Conservation (phyloP, 169 alveolate genomes). For the Perkinsus chesapeaki region DNA sequence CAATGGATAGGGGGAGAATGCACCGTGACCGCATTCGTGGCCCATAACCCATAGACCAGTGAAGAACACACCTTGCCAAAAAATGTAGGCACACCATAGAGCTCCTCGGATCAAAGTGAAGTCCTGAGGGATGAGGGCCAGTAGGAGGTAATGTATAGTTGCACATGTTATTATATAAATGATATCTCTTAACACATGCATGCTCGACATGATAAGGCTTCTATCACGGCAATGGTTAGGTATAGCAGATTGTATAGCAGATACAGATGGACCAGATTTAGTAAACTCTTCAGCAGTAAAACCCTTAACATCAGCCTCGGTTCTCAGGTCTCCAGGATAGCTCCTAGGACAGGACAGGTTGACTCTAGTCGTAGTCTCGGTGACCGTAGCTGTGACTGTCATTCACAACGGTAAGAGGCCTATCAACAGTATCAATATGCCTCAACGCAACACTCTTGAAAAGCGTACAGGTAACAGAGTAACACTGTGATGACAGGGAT, state of each 20-base stretch:
- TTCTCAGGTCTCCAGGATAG: too few species aligned
- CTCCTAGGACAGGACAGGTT: too few species aligned
- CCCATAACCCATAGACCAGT: constrained; percentile 55
- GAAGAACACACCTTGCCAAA: not conserved
- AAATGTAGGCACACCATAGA: not conserved
- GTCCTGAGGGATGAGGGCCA: not conserved
- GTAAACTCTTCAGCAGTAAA: not conserved
- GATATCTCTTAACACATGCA: not conserved
- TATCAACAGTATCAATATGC: too few species aligned
- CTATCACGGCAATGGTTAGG: not conserved
- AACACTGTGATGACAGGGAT: not conserved
- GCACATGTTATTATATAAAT: not conserved
- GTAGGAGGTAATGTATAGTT: not conserved
- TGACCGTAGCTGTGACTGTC: too few species aligned
- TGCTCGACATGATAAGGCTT: not conserved
- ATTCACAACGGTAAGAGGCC: too few species aligned
- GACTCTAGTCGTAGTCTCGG: too few species aligned
- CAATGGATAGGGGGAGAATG: constrained; percentile 34
- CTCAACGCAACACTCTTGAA: not conserved
- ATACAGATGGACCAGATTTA: not conserved
- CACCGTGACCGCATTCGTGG: constrained; percentile 53
- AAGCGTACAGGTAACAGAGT: not conserved
- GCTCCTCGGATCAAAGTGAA: not conserved
- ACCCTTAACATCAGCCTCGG: not conserved
- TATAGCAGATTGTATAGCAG: not conserved